Percentiles rank a stretch among this genome's conserved stretches.
Conservation (phyloP, 176 grass and related monocot species). For the Oryza meridionalis region DNA sequence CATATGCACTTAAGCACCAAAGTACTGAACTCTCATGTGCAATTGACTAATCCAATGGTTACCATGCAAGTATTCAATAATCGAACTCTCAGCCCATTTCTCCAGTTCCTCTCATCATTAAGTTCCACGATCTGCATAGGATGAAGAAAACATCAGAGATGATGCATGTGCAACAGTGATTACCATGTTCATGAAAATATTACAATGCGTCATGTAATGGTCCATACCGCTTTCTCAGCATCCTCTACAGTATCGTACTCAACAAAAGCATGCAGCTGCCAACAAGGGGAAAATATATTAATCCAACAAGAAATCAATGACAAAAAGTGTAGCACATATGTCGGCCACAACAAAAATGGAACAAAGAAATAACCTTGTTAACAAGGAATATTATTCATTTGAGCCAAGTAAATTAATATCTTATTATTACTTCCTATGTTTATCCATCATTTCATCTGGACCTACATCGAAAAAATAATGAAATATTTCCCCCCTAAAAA, state of each 20-base stretch:
- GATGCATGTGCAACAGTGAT: neutral
- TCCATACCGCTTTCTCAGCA: constrained; percentile 85
- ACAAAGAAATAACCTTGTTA: constrained; percentile 25
- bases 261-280: constrained; percentile 97
- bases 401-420: neutral
- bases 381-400: constrained; percentile 23
- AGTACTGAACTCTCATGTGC: constrained; percentile 6
- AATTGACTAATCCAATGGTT: constrained; percentile 32
- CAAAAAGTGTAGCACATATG: neutral
- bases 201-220: constrained; percentile 29
- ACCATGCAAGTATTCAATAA: constrained; percentile 86
- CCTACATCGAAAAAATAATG: neutral
- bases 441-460: constrained; percentile 1
- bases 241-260: constrained; percentile 89
- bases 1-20: constrained; percentile 6
- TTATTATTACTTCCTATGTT: constrained; percentile 8
- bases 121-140: constrained; percentile 70
- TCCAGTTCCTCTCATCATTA: constrained; percentile 99
- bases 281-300: constrained; percentile 39
- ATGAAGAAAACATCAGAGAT: constrained; percentile 34
- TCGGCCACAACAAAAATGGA: neutral
- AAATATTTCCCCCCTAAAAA: neutral
- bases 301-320: neutral
- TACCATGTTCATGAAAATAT: neutral
- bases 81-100: constrained; percentile 89